Base-by-base conservation (phyloP, 805 yeast species). In the Cephaloascus fragrans region DNA sequence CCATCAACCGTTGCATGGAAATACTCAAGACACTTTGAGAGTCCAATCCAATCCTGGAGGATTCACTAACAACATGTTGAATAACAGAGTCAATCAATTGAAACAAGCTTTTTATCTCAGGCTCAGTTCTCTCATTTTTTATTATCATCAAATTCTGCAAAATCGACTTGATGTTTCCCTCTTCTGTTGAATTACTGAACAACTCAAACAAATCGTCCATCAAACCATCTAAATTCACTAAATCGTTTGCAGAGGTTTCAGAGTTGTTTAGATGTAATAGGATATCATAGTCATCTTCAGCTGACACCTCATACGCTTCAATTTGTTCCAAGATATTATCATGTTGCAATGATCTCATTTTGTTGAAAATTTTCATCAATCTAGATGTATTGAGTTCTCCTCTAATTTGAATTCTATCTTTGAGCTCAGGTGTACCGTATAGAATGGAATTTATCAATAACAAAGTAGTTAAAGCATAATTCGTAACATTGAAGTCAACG, bases 211-310 rank as follows among this genome's bases (percentile, higher is more conserved):
- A 37, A 19, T 46, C 44, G 12, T 41, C 35, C 19, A 41, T 44
- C 3, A 50, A 28, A 1, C 44, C 53, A 16, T 48, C 52, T 4
- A 52, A 35, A 4, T 36, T 36, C 10, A 32, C 19, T 10, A 32
- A 10, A 18, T 37, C 44, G 16, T 18, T 23, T 14, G 34, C 43
- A 6, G 37, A 28, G 28, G 16, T 19, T 20, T 18, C 32, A 28
- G 15, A 37, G 33, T 33, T 33, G n/a, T 33, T 12, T 9, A 17
- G 6, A 15, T 35, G 32, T 41, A 37, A 41, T 14, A 53, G 45
- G n/a, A 51, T 54, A 18, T 50, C 49, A 39, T 54, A 61, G 41
- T 66, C 72, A 19, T 62, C 69, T 39, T 61, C 68, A 2, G 67
- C 70, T 39, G 45, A 56, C 3, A 45, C 51, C 41, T 65, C 67